Evolutionary conservation across 1,284 basidiomycete genomes (phyloP), one percentile per base, ranked within the genome.

Genomic region (Ustilago xerochloae): DNA sequence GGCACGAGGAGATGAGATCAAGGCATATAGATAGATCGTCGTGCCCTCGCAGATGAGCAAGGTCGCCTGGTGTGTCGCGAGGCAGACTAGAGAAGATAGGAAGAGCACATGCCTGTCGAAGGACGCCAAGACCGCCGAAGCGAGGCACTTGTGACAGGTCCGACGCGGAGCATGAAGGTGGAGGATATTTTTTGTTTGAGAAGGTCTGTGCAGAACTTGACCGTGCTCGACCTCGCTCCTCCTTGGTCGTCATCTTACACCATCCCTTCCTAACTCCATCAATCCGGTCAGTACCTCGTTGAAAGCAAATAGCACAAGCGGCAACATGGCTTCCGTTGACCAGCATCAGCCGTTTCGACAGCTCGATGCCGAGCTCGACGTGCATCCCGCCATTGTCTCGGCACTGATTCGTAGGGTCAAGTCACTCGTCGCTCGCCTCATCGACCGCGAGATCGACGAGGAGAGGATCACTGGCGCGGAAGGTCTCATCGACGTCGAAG

Each of bases 371-470:
- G 70, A 63, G 33, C 55, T 67, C 18, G 64, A 73, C 39, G 70
- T 73, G 52, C 64, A 63, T 49, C 75, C 79, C 5, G 67, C 69
- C 54, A 73, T 67, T 50, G 58, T 77, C 48, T 63, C 72, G 10
- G 75, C 72, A 1, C 55, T 81, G 33, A 75, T 79, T 35, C 65
- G 79, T 16, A 64, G 79, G 33, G 55, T 76, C 12, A 64, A 55
- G 15, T 59, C 66, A 3, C 59, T 81, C n/a, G 53, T 78, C n/a
- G 50, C 48, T 32, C 45, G 66, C 38, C 70, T 79, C 28, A 63
- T 81, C 33, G 64, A 71, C 33, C 70, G 60, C 43, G 78, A 81
- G 32, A 48, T 81, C 6, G 76, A 78, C 51, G 71, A 78, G 33
- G 54, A 67, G 13, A 68, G 53, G 13, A 69, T 81, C 63, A 72